Evolutionary conservation across 352 stramenopile species (phyloP), one percentile per base, ranked within the genome.

Genomic region (Salisapilia sapeloensis): DNA sequence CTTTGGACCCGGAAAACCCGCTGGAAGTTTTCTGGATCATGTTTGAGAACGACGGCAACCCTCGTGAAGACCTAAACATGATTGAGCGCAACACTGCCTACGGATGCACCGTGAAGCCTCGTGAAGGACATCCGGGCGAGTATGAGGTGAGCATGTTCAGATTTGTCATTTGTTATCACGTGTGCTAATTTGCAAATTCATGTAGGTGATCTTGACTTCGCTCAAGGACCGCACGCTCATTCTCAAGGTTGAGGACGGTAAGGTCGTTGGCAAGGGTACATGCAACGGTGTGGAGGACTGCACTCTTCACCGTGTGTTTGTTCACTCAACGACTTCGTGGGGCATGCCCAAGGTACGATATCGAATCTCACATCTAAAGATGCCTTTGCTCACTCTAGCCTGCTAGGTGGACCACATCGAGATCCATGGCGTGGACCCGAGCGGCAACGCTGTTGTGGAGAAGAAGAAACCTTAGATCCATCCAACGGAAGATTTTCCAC

Each of bases 1-100:
- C 56, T 33, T 46, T 91, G 32, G 42, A 79, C 43, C 43, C 62
- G 7, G 44, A 42, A 23, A 69, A 91, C 43, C 71, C 75, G 40
- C 52, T 91, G 35, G 66, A 83, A 34, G 71, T 90, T 18, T 82
- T 84, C 54, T 90, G 75, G 75, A 69, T 90, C 62, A 90, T 90
- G 75, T 90, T 85, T 50, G 75, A 90, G 52, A 74, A 87, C 33
- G 63, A 82, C 33, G 71, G 71, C 44, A 35, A 67, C 42, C 65
- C 69, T 24, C 70, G 71, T 33, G 74, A 90, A 37, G 71, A 83
- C 38, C 63, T 90, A 46, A 90, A 90, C 52, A 46, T 85, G 53
- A 84, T 90, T 28, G 74, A 90, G 48, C 65, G 67, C 50, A 86
- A 80, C 53, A 83, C 66, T 41, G 74, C 67, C 22, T 90, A 90